Evolutionary conservation across 1,284 basidiomycete genomes (phyloP).

Genomic region (Grifola frondosa): DNA sequence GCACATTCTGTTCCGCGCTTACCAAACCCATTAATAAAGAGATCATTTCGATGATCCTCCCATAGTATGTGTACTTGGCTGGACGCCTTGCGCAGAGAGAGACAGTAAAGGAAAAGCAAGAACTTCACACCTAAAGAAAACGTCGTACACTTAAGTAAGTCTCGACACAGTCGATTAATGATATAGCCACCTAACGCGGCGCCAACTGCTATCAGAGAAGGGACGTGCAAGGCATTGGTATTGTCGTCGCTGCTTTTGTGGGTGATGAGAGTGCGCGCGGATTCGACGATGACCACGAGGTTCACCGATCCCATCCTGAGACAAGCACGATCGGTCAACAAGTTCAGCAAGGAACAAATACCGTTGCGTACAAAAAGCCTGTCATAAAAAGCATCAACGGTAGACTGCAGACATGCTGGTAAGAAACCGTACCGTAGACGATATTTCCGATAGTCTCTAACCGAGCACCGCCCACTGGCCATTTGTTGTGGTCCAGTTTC

Average conservation of each 20-base stretch:
- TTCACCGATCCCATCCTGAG: slow-evolving; percentile 83
- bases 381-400: slow-evolving; percentile 16
- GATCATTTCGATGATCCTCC: slow-evolving; percentile 93
- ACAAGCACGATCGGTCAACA: background rate
- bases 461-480: slow-evolving; percentile 90
- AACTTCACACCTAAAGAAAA: slow-evolving; percentile 72
- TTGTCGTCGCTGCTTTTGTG: slow-evolving; percentile 51
- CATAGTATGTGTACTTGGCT: slow-evolving; percentile 93
- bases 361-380: slow-evolving; percentile 73
- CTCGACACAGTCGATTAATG: no score
- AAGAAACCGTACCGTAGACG: slow-evolving; percentile 65
- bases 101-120: slow-evolving; percentile 85
- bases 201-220: slow-evolving; percentile 81
- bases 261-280: slow-evolving; percentile 67
- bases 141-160: no score
- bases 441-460: slow-evolving; percentile 92
- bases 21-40: slow-evolving; percentile 83
- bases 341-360: background rate
- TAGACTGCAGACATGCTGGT: slow-evolving; percentile 3
- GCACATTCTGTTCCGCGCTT: slow-evolving; percentile 20
- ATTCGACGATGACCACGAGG: slow-evolving; percentile 84
- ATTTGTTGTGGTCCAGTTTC: slow-evolving; percentile 77
- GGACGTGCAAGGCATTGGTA: slow-evolving; percentile 73
- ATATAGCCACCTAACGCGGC: slow-evolving; percentile 83
- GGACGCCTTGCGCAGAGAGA: slow-evolving; percentile 72